Evolutionary conservation across 805 yeast species (phyloP).

Genomic region (Kodamaea lidongshanica): DNA sequence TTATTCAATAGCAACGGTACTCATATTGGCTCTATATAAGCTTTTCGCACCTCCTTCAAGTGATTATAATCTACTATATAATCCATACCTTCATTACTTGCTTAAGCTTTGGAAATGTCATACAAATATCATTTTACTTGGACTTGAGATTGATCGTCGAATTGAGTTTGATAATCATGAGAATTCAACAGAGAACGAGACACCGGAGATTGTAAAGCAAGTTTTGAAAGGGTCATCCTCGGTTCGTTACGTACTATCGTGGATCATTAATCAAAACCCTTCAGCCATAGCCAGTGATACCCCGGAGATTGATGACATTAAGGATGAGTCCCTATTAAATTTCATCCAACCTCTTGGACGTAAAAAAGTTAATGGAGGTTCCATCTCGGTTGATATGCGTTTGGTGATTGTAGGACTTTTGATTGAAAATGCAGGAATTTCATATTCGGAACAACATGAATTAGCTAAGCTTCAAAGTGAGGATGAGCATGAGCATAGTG

Average conservation of each 20-base stretch:
- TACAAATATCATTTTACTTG: slow-evolving; percentile 52
- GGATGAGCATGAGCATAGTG: too few species aligned
- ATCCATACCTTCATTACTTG: slow-evolving; percentile 57
- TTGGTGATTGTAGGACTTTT: slow-evolving; percentile 51
- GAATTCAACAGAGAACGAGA: slow-evolving; percentile 17
- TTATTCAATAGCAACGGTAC: slow-evolving; percentile 28
- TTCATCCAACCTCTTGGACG: slow-evolving; percentile 67
- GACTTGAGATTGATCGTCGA: slow-evolving; percentile 46
- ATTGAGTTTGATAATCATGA: slow-evolving; percentile 27
- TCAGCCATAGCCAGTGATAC: slow-evolving; percentile 13
- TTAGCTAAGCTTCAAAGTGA: too few species aligned
- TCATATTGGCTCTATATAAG: slow-evolving; percentile 27
- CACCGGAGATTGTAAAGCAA: slow-evolving; percentile 29
- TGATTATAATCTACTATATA: slow-evolving; percentile 39
- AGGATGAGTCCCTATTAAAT: slow-evolving; percentile 51
- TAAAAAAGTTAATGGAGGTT: slow-evolving; percentile 49
- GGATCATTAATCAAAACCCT: slow-evolving; percentile 48
- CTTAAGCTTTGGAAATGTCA: slow-evolving; percentile 62
- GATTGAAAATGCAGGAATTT: slow-evolving; percentile 20
- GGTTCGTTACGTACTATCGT: slow-evolving; percentile 54
- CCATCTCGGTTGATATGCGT: slow-evolving; percentile 52
- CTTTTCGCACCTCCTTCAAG: slow-evolving; percentile 15
- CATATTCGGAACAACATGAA: slow-evolving; percentile 8
- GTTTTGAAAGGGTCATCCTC: slow-evolving; percentile 58
- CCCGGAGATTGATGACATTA: slow-evolving; percentile 40